A percentile compares a stretch with the other conserved stretches of the same genome.
Evolutionary conservation across 176 grass and related monocot species (phyloP).

Genomic region (Carex myosuroides): DNA sequence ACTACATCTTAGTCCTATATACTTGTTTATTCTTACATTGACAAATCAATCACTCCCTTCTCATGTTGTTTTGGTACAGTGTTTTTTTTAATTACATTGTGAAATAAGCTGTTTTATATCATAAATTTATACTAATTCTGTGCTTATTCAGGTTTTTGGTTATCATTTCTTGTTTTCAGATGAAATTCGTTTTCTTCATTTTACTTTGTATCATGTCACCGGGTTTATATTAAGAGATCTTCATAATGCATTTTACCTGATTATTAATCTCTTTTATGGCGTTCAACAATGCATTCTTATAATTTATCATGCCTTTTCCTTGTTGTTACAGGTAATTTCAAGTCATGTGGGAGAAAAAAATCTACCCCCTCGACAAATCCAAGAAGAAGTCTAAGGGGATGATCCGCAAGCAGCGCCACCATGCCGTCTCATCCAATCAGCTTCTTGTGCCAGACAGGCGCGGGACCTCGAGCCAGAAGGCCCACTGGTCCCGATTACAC

Average conservation of each 20-base stretch:
- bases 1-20: background rate
- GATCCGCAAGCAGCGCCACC: conserved; percentile 1
- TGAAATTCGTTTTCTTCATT: background rate
- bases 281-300: background rate
- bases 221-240: background rate
- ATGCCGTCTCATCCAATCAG: conserved; percentile 10
- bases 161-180: background rate
- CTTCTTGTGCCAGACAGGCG: background rate
- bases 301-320: background rate
- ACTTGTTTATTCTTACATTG: background rate
- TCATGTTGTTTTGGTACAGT: background rate
- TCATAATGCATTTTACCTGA: background rate
- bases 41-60: background rate
- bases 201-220: background rate
- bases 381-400: conserved; percentile 4
- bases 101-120: background rate
- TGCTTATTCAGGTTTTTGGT: background rate
- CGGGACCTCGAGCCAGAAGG: background rate
- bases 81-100: background rate
- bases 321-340: background rate
- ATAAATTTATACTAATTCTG: background rate
- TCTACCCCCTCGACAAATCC: conserved; percentile 4
- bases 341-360: conserved; percentile 12
- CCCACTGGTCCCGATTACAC: background rate
- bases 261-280: background rate